Evolutionary conservation across 1,284 basidiomycete species (phyloP), one percentile per base, ranked within the genome.

Genomic region (Rhodotorula sp.): DNA sequence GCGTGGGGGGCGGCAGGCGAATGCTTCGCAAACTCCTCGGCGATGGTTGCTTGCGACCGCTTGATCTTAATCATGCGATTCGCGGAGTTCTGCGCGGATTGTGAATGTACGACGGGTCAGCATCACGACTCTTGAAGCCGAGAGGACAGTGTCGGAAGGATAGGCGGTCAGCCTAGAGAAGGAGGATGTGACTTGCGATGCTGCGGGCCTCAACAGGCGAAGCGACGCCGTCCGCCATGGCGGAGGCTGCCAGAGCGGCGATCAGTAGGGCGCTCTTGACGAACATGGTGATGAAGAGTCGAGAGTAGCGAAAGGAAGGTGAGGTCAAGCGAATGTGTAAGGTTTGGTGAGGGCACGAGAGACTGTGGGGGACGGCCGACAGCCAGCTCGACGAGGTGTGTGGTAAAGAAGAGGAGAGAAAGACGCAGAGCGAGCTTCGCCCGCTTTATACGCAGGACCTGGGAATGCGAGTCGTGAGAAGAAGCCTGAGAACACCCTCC

Each of bases 41-140:
- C 46, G 47, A 16, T 9, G 47, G 26, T 18, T 22, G 61, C 60
- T 44, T 62, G 60, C 26, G 60, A 37, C 15, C 62, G 62, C n/a
- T 50, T 47, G 54, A 63, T 47, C 26, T 50, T 56, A 47, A 56
- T 31, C 54, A 63, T 63, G 26, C 62, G 62, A 28, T 37, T 28
- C 20, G 37, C 2, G 28, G 24, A 24, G 37, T 26, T 34, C 26
- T 62, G 52, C 26, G 46, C 15, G n/a, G 26, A 18, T 44, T 46
- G 20, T 10, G 44, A 15, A 22, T 8, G 20, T 4, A 10, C 7
- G n/a, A 24, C 30, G 20, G 18, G 54, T 55, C 47, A 56, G 62
- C 34, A 7, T 13, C 9, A 18, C 11, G 20, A 40, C 34, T 5
- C 5, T 0, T 4, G 54, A 40, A 4, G 9, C n/a, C 30, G 6